Evolutionary conservation across 192 early-diverging fungal species (phyloP), one percentile per base, ranked within the genome.

Genomic region (Podila epicladia): DNA sequence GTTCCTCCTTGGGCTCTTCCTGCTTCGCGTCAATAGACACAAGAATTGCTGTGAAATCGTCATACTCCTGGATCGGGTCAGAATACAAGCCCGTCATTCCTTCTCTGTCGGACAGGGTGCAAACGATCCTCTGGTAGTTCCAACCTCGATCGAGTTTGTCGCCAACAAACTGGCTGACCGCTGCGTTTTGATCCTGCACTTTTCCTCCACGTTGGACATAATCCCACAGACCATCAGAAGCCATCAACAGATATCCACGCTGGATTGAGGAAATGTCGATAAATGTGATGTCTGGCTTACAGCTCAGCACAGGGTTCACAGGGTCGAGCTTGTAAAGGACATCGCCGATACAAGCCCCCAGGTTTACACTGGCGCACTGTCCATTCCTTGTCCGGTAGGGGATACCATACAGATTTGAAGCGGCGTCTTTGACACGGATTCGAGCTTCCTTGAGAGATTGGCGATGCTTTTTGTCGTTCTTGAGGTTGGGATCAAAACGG

Each of bases 151-250:
- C 88, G 48, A 90, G 57, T 64, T 85, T 82, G 53, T 82, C 78
- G 2, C 87, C 88, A 7, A 90, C 71, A 19, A 37, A 75, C 58
- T 86, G 85, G n/a, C 79, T 83, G 13, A 90, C 83, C 0, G 75
- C 82, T 24, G 78, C 65, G 57, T 87, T 90, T 49, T 90, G 89
- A 33, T 83, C 72, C 26, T 90, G 86, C 7, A 85, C 64, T 7
- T 82, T 82, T 13, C 82, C 82, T 53, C 82, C 86, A 11, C 85
- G 82, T 67, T 87, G 64, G 2, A 79, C 76, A 73, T 90, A 84
- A 73, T 90, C 89, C 82, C 88, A 90, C 19, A 87, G 73, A 4
- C 89, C 89, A 26, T 88, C 87, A 1, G 83, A 88, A 12, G 87
- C 88, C 85, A 90, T 88, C 26, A 90, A 73, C 20, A 90, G 67